Percentiles rank a stretch among this genome's conserved stretches.
These are phyloP conservation scores for Sordariomycetes sp. DNA, from an alignment of 2,329 filamentous ascomycete species.

Conservation along the genomic window DNA sequence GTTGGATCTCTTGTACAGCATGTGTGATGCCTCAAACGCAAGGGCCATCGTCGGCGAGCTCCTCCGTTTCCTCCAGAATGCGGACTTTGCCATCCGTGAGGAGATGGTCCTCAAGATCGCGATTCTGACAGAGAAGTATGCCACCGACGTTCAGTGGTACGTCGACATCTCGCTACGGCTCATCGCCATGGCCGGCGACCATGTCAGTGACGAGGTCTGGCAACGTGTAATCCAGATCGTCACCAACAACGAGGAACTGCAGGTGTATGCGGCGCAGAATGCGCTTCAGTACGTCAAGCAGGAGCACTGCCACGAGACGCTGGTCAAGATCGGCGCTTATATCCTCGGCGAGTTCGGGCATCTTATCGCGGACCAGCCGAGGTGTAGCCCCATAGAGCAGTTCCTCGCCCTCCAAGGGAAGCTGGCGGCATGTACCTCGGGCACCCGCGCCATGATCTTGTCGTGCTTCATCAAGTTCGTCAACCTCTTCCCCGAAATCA, in stretches of 20 bases:
- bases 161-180: slow-evolving; percentile 93
- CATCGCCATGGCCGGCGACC: slow-evolving; percentile 93
- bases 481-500: slow-evolving; percentile 97
- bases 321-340: slow-evolving; percentile 96
- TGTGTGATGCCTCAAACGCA: slow-evolving; percentile 96
- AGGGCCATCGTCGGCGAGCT: slow-evolving; percentile 89
- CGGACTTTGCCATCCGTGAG: slow-evolving; percentile 94
- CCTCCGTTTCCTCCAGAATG: slow-evolving; percentile 86
- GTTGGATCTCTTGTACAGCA: slow-evolving; percentile 94
- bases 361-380: slow-evolving; percentile 81
- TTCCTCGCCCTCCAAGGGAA: slow-evolving; percentile 88
- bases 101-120: slow-evolving; percentile 99
- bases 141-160: slow-evolving; percentile 98
- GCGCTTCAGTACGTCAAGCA: slow-evolving; percentile 86
- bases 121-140: slow-evolving; percentile 96
- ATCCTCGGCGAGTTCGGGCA: slow-evolving; percentile 95
- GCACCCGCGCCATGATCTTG: slow-evolving; percentile 84
- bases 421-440: slow-evolving; percentile 77
- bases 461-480: slow-evolving; percentile 97
- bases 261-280: slow-evolving; percentile 91
- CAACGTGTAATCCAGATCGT: slow-evolving; percentile 98
- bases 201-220: slow-evolving; percentile 98
- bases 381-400: slow-evolving; percentile 94
- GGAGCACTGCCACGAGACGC: slow-evolving; percentile 88
- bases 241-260: slow-evolving; percentile 96